These are phyloP conservation scores for Ascochyta pisi DNA, from an alignment of 2,329 filamentous ascomycete genomes.

Conservation along the genomic window DNA sequence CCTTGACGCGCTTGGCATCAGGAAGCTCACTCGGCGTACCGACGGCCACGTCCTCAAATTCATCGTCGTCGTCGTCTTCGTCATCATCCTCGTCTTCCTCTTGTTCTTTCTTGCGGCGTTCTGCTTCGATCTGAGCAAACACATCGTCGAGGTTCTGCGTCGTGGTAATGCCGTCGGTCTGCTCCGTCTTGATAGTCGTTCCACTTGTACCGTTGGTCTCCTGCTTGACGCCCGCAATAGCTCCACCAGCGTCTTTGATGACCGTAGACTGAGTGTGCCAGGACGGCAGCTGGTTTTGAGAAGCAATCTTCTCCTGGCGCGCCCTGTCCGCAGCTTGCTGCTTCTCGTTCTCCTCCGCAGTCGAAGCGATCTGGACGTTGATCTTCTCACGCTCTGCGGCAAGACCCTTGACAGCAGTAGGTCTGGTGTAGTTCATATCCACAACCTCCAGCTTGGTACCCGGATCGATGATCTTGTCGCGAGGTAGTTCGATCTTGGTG, in stretches of 20 bases:
- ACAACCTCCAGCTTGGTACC: slow-evolving; percentile 66
- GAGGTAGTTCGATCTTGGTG: slow-evolving; percentile 67
- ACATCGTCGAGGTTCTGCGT: slow-evolving; percentile 69
- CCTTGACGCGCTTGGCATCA: slow-evolving; percentile 66
- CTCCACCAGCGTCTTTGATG: slow-evolving; percentile 49
- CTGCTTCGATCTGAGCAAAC: slow-evolving; percentile 70
- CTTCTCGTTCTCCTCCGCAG: slow-evolving; percentile 70
- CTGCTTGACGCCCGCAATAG: slow-evolving; percentile 44
- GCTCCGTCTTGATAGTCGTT: slow-evolving; percentile 50
- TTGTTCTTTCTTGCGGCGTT: slow-evolving; percentile 55
- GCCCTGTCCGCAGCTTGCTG: slow-evolving; percentile 70
- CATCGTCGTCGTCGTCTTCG: slow-evolving; percentile 58
- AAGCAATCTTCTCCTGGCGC: slow-evolving; percentile 69
- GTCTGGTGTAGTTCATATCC: slow-evolving; percentile 61
- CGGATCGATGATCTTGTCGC: slow-evolving; percentile 70
- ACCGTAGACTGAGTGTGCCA: slow-evolving; percentile 78
- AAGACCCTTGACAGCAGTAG: slow-evolving; percentile 73
- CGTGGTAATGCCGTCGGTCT: slow-evolving; percentile 58
- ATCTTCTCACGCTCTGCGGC: slow-evolving; percentile 72
- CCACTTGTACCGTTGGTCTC: slow-evolving; percentile 48
- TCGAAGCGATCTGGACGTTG: slow-evolving; percentile 71
- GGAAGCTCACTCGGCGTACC: slow-evolving; percentile 38
- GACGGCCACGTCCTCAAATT: slow-evolving; percentile 48
- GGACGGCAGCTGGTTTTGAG: slow-evolving; percentile 72
- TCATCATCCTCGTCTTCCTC: slow-evolving; percentile 50